Conservation (phyloP, 345 rosid genomes). For the Lepidium sativum region DNA sequence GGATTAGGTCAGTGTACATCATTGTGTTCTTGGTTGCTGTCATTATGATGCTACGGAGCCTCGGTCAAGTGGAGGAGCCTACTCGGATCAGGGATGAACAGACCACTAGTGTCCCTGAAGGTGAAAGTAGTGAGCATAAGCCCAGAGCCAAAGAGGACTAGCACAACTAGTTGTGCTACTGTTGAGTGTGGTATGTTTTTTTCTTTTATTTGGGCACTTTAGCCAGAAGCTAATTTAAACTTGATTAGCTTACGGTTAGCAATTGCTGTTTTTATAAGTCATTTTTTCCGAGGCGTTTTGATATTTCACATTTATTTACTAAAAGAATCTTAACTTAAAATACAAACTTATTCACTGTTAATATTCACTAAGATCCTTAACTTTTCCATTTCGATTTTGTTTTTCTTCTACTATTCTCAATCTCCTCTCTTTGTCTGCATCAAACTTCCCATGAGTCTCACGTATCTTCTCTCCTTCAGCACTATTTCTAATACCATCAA, state of each 20-base stretch:
- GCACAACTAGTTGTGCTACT: slow-evolving; percentile 15
- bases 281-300: background rate
- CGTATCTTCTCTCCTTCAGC: no score
- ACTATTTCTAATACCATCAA: no score
- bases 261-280: background rate
- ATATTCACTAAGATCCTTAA: no score
- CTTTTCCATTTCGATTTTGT: no score
- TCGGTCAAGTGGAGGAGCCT: slow-evolving; percentile 51
- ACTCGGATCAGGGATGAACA: slow-evolving; percentile 36
- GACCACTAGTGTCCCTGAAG: slow-evolving; percentile 28
- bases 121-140: slow-evolving; percentile 33
- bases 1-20: slow-evolving; percentile 48
- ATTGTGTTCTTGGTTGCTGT: slow-evolving; percentile 63
- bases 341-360: no score
- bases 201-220: background rate
- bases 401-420: no score
- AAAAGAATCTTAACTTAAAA: no score
- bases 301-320: background rate
- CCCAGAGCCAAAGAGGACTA: slow-evolving; percentile 67
- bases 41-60: slow-evolving; percentile 43
- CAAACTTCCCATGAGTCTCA: no score
- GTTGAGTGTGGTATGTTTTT: slow-evolving; percentile 6
- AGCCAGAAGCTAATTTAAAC: background rate
- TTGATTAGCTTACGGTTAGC: background rate
- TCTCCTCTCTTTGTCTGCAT: no score